These are phyloP conservation scores for Chara braunii DNA, from an alignment of 139 green algal species.

Conservation along the genomic window DNA sequence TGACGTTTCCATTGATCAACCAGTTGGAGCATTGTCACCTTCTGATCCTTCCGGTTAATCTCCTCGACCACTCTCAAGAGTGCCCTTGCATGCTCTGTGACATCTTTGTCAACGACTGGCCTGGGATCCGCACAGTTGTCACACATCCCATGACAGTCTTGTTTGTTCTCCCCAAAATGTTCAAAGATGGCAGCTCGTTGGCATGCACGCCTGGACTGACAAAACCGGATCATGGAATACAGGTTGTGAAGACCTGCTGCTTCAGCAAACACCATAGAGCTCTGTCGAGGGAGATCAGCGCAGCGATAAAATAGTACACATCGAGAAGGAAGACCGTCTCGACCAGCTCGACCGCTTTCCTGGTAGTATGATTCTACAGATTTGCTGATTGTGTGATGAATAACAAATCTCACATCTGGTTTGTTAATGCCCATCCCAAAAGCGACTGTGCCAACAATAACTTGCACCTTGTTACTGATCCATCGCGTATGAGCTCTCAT, in stretches of 20 bases:
- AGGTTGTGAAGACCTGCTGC: slow-evolving; percentile 18
- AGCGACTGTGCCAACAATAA: slow-evolving; percentile 50
- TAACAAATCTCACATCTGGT: slow-evolving; percentile 45
- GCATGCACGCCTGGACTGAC: slow-evolving; percentile 8
- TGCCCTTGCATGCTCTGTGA: slow-evolving; percentile 14
- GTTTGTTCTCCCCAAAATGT: slow-evolving; percentile 21
- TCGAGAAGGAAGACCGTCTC: slow-evolving; percentile 51
- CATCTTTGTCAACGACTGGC: slow-evolving; percentile 2
- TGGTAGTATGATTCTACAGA: slow-evolving; percentile 51
- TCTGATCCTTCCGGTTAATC: background rate
- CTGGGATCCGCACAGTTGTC: slow-evolving; percentile 23
- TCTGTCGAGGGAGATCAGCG: slow-evolving; percentile 33
- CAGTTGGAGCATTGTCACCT: slow-evolving; percentile 11
- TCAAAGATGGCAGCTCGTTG: slow-evolving; percentile 8
- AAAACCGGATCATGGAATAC: slow-evolving; percentile 22
- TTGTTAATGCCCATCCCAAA: slow-evolving; percentile 71
- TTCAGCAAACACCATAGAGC: slow-evolving; percentile 37
- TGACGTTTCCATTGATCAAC: slow-evolving; percentile 11
- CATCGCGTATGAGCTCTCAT: slow-evolving; percentile 58
- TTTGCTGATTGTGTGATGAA: slow-evolving; percentile 47
- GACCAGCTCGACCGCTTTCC: slow-evolving; percentile 62
- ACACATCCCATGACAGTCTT: slow-evolving; percentile 19
- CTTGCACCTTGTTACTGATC: slow-evolving; percentile 20
- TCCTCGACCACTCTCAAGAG: slow-evolving; percentile 1
- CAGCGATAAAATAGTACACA: slow-evolving; percentile 30